Conservation (phyloP, 208 protist genomes). For the Herpetomonas muscarum region DNA sequence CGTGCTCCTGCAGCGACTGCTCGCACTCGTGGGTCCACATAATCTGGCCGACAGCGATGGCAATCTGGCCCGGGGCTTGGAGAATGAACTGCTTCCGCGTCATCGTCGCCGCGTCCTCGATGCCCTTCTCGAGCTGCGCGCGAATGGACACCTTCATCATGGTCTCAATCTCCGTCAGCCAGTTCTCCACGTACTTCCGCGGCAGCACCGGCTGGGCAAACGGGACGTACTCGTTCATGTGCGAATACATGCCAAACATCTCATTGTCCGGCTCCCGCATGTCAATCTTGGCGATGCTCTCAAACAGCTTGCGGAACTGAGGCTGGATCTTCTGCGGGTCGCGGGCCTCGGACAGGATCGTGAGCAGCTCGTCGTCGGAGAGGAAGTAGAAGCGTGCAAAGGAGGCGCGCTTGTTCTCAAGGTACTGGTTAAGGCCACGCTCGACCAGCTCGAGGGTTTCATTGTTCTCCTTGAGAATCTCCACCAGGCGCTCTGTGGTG, state of each 20-base stretch:
- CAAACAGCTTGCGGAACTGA: conserved; percentile 96
- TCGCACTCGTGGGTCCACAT: conserved; percentile 95
- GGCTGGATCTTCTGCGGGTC: conserved; percentile 95
- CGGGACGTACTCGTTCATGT: conserved; percentile 93
- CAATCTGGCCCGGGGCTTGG: conserved; percentile 82
- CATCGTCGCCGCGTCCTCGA: conserved; percentile 76
- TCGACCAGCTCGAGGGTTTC: conserved; percentile 95
- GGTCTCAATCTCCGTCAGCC: conserved; percentile 95
- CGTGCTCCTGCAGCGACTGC: conserved; percentile 67
- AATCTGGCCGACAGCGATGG: conserved; percentile 92
- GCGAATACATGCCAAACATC: conserved; percentile 95
- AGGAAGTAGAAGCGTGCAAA: conserved; percentile 95
- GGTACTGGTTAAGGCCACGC: conserved; percentile 95
- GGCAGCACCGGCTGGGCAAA: conserved; percentile 92
- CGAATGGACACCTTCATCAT: conserved; percentile 94
- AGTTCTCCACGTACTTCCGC: conserved; percentile 96
- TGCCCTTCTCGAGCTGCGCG: conserved; percentile 72
- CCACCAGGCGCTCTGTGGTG: conserved; percentile 72
- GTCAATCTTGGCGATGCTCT: conserved; percentile 93
- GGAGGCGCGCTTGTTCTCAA: conserved; percentile 93
- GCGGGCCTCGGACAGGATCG: conserved; percentile 94
- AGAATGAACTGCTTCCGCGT: conserved; percentile 77
- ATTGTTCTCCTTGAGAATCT: conserved; percentile 91
- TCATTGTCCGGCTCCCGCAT: conserved; percentile 86
- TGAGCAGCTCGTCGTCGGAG: conserved; percentile 91